Evolutionary conservation across 1,284 basidiomycete species (phyloP).

Genomic region (Trichosporon sp.): DNA sequence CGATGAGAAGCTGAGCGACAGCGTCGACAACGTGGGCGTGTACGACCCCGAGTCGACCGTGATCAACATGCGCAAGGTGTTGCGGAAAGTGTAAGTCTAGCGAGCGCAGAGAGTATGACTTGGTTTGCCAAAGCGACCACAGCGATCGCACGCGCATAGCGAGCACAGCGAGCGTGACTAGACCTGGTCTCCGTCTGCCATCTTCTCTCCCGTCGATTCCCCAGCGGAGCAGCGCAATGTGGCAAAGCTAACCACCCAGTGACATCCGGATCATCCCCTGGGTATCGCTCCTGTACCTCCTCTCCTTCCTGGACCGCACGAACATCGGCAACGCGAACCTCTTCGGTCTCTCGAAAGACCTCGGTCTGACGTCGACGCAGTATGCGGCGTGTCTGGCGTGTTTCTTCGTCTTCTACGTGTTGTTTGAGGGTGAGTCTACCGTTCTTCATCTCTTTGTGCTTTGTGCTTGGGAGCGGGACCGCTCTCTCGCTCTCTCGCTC

Average conservation of each 20-base stretch:
- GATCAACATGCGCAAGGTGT: constrained; percentile 13
- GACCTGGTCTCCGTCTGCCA: no score
- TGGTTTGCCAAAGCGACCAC: background rate
- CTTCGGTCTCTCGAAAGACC: constrained; percentile 42
- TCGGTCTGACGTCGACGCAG: constrained; percentile 39
- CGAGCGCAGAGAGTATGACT: no score
- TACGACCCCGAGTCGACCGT: constrained; percentile 12
- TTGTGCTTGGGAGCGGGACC: no score
- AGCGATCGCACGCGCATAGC: no score
- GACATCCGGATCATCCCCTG: constrained; percentile 37
- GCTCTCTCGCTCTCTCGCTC: no score
- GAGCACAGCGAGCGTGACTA: no score
- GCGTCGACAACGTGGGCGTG: background rate
- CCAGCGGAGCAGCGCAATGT: no score
- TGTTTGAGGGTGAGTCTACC: constrained; percentile 61
- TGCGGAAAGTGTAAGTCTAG: constrained; percentile 23
- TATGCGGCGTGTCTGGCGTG: constrained; percentile 39
- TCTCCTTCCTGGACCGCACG: constrained; percentile 71
- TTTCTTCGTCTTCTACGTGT: constrained; percentile 69
- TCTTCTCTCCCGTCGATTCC: no score
- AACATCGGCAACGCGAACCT: constrained; percentile 65
- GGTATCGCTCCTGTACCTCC: constrained; percentile 64
- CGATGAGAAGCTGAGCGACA: constrained; percentile 9
- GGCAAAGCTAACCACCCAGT: no score
- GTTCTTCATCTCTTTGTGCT: no score